Percentiles rank a stretch among this genome's conserved stretches.
phyloP scores from a whole-genome alignment of 2,329 filamentous ascomycete species.

The Neoarthrinium moseri region DNA sequence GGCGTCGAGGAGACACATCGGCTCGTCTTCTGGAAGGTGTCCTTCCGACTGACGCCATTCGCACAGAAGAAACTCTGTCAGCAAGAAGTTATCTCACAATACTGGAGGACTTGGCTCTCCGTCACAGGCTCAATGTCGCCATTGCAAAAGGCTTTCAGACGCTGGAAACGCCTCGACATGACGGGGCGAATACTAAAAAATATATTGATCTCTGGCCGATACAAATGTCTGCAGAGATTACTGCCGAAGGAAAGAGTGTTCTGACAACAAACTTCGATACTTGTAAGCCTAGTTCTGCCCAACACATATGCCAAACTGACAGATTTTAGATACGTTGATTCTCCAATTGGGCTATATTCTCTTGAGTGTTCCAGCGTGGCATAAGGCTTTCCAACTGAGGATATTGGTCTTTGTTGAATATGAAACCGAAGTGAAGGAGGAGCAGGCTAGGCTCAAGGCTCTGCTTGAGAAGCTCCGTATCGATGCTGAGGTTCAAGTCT shows the following conservation, averaged over 20 bases:
- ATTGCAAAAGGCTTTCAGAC: slow-evolving; percentile 78
- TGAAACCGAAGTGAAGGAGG: slow-evolving; percentile 78
- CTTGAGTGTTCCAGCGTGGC: slow-evolving; percentile 79
- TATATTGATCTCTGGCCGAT: slow-evolving; percentile 91
- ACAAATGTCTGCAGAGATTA: slow-evolving; percentile 85
- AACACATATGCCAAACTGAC: not conserved
- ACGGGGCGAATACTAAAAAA: slow-evolving; percentile 62
- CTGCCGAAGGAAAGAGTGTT: slow-evolving; percentile 63
- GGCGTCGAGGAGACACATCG: slow-evolving; percentile 53
- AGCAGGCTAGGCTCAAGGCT: slow-evolving; percentile 68
- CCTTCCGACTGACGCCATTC: slow-evolving; percentile 69
- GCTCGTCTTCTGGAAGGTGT: slow-evolving; percentile 54
- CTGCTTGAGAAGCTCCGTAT: slow-evolving; percentile 81
- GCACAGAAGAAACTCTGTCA: slow-evolving; percentile 66
- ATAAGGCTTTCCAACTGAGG: slow-evolving; percentile 67
- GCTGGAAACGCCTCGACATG: slow-evolving; percentile 67
- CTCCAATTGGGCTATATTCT: slow-evolving; percentile 83
- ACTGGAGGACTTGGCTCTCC: slow-evolving; percentile 76
- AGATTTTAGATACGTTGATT: slow-evolving; percentile 66
- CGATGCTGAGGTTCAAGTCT: slow-evolving; percentile 74
- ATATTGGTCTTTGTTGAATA: slow-evolving; percentile 90
- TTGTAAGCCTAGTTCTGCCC: slow-evolving; percentile 49
- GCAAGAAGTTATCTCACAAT: slow-evolving; percentile 77
- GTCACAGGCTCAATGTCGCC: slow-evolving; percentile 79
- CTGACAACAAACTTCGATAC: slow-evolving; percentile 90